Conservation (phyloP, 202 grass and related monocot genomes). For the Digitaria exilis region DNA sequence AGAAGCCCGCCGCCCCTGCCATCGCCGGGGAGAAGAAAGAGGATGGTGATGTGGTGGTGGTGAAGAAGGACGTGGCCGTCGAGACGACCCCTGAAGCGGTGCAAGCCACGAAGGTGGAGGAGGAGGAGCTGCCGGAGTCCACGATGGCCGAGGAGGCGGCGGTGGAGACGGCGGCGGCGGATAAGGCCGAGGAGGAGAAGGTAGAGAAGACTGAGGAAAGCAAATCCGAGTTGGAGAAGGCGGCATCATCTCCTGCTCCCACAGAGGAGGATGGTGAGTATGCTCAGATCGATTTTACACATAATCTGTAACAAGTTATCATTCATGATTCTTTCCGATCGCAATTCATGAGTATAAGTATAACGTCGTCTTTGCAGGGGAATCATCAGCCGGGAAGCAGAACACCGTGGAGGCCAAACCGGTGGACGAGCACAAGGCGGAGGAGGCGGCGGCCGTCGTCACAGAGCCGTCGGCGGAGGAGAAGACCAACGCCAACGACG, state of each 20-base stretch:
- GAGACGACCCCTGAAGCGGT: neutral
- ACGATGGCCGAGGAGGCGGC: constrained; percentile 28
- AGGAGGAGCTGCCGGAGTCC: constrained; percentile 25
- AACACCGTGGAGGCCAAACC: constrained; percentile 49
- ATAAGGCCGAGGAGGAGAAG: neutral
- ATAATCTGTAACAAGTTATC: neutral
- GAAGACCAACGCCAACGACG: neutral
- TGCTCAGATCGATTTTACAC: neutral
- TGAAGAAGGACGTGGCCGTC: constrained; percentile 7
- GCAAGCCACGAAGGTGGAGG: neutral
- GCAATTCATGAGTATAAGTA: neutral
- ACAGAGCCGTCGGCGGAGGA: neutral
- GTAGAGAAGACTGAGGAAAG: neutral
- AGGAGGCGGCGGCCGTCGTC: neutral
- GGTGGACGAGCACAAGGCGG: neutral
- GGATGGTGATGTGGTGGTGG: neutral
- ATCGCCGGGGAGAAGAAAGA: neutral
- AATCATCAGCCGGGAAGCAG: constrained; percentile 53
- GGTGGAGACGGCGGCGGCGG: neutral
- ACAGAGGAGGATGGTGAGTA: constrained; percentile 17
- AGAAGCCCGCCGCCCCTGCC: neutral
- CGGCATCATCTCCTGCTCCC: constrained; percentile 7
- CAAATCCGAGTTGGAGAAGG: constrained; percentile 34
- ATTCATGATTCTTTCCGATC: neutral
- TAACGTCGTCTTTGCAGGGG: constrained; percentile 1